These are phyloP conservation scores for Podospora tetraspora DNA, from an alignment of 495 filamentous ascomycete species.

Conservation along the genomic window DNA sequence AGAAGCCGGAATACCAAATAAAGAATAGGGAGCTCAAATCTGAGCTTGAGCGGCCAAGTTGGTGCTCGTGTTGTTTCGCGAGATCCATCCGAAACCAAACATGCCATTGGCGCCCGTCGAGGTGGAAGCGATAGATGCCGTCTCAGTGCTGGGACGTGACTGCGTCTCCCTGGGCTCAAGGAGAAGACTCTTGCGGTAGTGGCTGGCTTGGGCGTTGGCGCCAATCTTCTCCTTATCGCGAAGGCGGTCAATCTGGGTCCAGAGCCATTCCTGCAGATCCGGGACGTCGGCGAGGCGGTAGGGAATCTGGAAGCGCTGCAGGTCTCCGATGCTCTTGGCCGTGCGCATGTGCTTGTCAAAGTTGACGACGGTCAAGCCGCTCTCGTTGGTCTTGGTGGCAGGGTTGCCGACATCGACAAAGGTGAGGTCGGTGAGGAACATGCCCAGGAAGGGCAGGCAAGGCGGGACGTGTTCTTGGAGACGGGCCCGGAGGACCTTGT, in stretches of 20 bases:
- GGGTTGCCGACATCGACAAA: constrained; percentile 93
- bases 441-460: constrained; percentile 94
- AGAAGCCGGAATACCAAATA: not conserved
- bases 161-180: constrained; percentile 75
- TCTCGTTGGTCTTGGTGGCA: constrained; percentile 50
- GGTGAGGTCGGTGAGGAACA: constrained; percentile 83
- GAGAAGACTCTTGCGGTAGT: constrained; percentile 79
- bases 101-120: constrained; percentile 19
- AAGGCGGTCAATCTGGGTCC: constrained; percentile 74
- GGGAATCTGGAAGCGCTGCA: constrained; percentile 95
- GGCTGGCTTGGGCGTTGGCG: constrained; percentile 70
- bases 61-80: constrained; percentile 20
- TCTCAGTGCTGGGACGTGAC: constrained; percentile 48
- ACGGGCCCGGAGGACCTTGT: constrained; percentile 80
- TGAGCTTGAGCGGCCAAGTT: constrained; percentile 13
- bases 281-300: constrained; percentile 80
- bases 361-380: constrained; percentile 77
- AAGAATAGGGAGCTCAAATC: constrained; percentile 10
- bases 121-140: constrained; percentile 6
- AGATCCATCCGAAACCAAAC: constrained; percentile 30
- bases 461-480: constrained; percentile 86
- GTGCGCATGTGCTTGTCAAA: constrained; percentile 97
- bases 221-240: constrained; percentile 63
- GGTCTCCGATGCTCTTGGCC: constrained; percentile 88
- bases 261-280: constrained; percentile 92